A percentile compares a stretch with the other conserved stretches of the same genome.
Conservation (phyloP, 2,329 filamentous ascomycete species). For the Scorias spongiosa region DNA sequence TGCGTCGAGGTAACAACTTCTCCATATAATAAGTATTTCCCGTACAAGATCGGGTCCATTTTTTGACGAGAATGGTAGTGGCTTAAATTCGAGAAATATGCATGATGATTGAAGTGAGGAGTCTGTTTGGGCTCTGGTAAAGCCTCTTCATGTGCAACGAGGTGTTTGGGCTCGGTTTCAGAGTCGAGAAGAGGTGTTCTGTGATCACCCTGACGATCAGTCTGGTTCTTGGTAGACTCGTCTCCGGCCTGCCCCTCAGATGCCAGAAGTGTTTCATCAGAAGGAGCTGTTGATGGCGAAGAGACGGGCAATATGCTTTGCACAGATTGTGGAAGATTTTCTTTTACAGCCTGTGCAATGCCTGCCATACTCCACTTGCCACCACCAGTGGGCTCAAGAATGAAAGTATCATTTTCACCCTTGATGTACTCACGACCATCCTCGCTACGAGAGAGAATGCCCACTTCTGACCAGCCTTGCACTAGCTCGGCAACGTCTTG, state of each 20-base stretch:
- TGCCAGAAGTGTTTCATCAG: constrained; percentile 11
- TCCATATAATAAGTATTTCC: constrained; percentile 65
- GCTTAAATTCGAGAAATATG: constrained; percentile 58
- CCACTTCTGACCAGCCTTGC: constrained; percentile 49
- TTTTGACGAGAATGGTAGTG: constrained; percentile 43
- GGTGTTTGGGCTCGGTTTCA: constrained; percentile 53
- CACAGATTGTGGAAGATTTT: constrained; percentile 15
- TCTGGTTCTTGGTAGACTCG: constrained; percentile 31
- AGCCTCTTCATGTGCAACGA: constrained; percentile 55
- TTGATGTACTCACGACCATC: constrained; percentile 58
- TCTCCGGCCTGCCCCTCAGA: constrained; percentile 17
- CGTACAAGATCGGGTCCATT: constrained; percentile 49
- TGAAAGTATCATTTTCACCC: constrained; percentile 69
- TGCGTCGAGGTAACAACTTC: constrained; percentile 91
- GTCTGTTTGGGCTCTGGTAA: constrained; percentile 59
- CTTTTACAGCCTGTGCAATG: constrained; percentile 8
- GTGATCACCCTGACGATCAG: too few relatives aligned
- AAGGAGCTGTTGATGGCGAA: constrained; percentile 1
- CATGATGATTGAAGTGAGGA: constrained; percentile 70
- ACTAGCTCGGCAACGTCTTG: constrained; percentile 54
- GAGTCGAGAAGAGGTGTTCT: constrained; percentile 46
- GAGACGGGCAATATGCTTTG: constrained; percentile 5
- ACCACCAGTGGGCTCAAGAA: constrained; percentile 47
- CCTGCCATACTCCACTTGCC: constrained; percentile 28
- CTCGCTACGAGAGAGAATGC: constrained; percentile 33